Conservation (phyloP, 2,329 filamentous ascomycete species). For the Elsinoe perseae region DNA sequence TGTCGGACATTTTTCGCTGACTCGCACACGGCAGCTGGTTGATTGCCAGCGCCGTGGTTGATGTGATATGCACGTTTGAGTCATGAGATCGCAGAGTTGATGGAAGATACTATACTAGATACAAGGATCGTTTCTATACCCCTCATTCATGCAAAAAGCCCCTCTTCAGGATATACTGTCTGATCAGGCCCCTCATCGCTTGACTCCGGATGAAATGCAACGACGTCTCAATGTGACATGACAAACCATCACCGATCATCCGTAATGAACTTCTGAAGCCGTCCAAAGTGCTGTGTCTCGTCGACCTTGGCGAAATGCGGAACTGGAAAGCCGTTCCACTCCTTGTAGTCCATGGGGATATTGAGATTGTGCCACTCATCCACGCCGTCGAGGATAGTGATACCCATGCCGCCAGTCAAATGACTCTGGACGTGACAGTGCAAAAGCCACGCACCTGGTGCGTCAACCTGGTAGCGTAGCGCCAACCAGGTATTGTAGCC, state of each 20-base stretch:
- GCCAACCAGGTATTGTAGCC: slow-evolving; percentile 33
- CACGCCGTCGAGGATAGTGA: slow-evolving; percentile 42
- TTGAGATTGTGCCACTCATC: slow-evolving; percentile 37
- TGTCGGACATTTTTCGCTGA: slow-evolving; percentile 10
- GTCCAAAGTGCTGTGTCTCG: slow-evolving; percentile 1
- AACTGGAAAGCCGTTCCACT: slow-evolving; percentile 9
- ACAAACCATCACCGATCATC: slow-evolving; percentile 13
- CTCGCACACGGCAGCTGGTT: slow-evolving; percentile 2
- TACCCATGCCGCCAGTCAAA: slow-evolving; percentile 41
- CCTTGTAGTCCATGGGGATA: slow-evolving; percentile 6
- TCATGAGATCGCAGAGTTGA: not conserved
- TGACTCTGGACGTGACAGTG: slow-evolving; percentile 43
- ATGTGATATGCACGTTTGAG: not conserved
- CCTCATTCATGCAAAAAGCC: not conserved
- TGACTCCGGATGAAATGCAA: not conserved
- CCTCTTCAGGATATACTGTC: not conserved
- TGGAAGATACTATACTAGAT: not conserved
- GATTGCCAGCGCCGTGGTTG: slow-evolving; percentile 13
- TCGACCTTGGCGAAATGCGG: slow-evolving; percentile 13
- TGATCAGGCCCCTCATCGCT: not conserved
- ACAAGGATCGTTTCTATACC: not conserved
- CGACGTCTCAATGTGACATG: not conserved
- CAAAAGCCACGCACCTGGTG: slow-evolving; percentile 42
- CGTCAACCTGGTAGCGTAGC: slow-evolving; percentile 25
- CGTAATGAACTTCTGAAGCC: slow-evolving; percentile 11